Conservation (phyloP, 306 rosid genomes). For the Nissolia schottii region DNA sequence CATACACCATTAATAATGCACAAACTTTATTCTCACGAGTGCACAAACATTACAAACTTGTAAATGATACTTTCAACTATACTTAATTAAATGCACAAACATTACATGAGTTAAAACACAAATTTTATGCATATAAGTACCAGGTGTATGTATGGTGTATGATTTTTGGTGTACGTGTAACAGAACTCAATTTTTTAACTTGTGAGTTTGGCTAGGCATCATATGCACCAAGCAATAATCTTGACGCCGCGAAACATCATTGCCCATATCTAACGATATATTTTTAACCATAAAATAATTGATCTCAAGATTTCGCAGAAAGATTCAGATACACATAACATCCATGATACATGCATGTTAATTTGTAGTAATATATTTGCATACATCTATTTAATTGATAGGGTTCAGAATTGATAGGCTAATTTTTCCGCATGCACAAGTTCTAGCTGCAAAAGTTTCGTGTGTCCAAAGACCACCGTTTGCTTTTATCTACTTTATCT, state of each 20-base stretch:
- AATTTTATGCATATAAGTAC: no score
- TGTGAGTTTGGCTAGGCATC: slow-evolving; percentile 15
- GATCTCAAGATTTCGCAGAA: slow-evolving; percentile 3
- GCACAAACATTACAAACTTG: no score
- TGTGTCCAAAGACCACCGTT: slow-evolving; percentile 11
- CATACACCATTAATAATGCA: no score
- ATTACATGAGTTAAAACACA: no score
- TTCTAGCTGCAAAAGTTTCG: neutral
- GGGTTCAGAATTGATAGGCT: slow-evolving; percentile 15
- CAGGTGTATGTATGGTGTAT: no score
- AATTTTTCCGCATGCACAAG: slow-evolving; percentile 20
- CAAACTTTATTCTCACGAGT: no score
- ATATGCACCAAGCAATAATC: slow-evolving; percentile 30
- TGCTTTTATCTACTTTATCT: slow-evolving; percentile 20
- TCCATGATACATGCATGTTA: neutral
- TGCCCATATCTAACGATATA: slow-evolving; percentile 21
- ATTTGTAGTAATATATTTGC: neutral
- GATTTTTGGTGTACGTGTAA: no score
- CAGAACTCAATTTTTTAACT: no score
- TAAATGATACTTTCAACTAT: no score
- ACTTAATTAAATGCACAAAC: no score
- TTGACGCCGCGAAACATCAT: slow-evolving; percentile 30
- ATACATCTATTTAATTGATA: neutral
- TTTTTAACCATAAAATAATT: neutral
- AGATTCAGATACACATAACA: neutral